Base-by-base conservation (phyloP, 2,329 filamentous ascomycete species). In the Colletotrichum filicis region DNA sequence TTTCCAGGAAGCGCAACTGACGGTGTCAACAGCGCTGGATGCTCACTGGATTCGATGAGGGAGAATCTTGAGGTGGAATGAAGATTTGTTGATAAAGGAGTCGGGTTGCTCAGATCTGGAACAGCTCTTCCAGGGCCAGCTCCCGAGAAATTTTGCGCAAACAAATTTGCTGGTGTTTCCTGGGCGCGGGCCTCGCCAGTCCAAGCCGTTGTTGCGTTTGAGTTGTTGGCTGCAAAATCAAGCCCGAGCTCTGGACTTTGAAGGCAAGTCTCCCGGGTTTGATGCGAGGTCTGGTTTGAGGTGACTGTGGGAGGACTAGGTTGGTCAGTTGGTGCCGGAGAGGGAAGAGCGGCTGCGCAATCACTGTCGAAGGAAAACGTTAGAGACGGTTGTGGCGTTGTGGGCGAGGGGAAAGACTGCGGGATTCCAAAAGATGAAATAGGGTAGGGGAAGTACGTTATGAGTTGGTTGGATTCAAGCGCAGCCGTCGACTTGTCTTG, bases 301-400 rank as follows among this genome's bases (percentile, higher is more conserved):
- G 76, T 80, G 73, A 82, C 78, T 69, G 81, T 73, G 74, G 79
- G 79, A 28, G 88, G 88, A 77, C 88, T 90, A 19, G 85, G 83
- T 74, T 92, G 90, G 75, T 92, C 89, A 78, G 90, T 93, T 12
- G 89, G 87, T 14, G 90, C 87, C 37, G 92, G 91, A 16, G 92
- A 92, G 7, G 90, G 89, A 62, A 92, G 85, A 24, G 88, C 83
- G 42, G 81, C 76, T 71, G 79, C 75, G 46, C 55, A 66, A 55
- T 24, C 66, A 71, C 71, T 73, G 26, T 14, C 24, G 52, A 22
- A 28, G 14, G 30, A 70, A 12, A 26, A 57, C 1, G 67, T 71
- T 37, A 66, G 71, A 66, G 12, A 37, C 19, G 5, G 26, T 12
- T 9, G 26, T 11, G 35, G 32, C 58, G 30, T 42, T 32, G 24